A percentile compares a stretch with the other conserved stretches of the same genome.
Evolutionary conservation across 202 grass and related monocot genomes (phyloP).

Genomic region (Panicum virgatum): DNA sequence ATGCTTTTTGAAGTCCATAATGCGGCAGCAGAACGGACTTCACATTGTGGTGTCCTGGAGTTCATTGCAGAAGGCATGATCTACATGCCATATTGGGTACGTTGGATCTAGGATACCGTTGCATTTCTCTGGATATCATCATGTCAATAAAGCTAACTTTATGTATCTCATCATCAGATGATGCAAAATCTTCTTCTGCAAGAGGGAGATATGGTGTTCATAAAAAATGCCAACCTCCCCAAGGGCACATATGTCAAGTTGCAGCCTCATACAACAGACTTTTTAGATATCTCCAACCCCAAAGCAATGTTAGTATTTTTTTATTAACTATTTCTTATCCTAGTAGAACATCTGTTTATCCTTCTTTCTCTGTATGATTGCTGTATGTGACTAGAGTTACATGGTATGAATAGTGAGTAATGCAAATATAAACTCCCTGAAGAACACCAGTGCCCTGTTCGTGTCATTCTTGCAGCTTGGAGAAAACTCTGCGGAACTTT

Average conservation of each 20-base stretch:
- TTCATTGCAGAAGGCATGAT: slow-evolving; percentile 99
- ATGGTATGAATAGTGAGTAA: not conserved
- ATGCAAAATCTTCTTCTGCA: slow-evolving; percentile 99
- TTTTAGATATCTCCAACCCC: slow-evolving; percentile 93
- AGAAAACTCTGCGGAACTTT: slow-evolving; percentile 91
- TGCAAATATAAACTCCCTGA: not conserved
- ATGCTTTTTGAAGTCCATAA: slow-evolving; percentile 97
- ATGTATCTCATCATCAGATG: slow-evolving; percentile 62
- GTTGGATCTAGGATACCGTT: slow-evolving; percentile 17
- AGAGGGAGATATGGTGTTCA: slow-evolving; percentile 91
- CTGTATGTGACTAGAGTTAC: not conserved
- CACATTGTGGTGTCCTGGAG: slow-evolving; percentile 94
- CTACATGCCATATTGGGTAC: slow-evolving; percentile 99
- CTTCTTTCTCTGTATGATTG: slow-evolving; percentile 15
- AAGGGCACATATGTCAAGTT: slow-evolving; percentile 99
- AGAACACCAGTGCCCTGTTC: slow-evolving; percentile 27
- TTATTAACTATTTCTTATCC: slow-evolving; percentile 29
- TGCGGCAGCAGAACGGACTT: slow-evolving; percentile 70
- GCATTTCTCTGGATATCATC: slow-evolving; percentile 28
- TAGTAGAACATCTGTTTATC: not conserved
- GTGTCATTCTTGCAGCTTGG: slow-evolving; percentile 67
- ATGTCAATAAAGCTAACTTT: slow-evolving; percentile 30
- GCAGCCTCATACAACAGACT: slow-evolving; percentile 96
- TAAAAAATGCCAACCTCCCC: slow-evolving; percentile 94
- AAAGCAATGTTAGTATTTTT: slow-evolving; percentile 92